Base-by-base conservation (phyloP, 768 basidiomycete species). In the Arthromyces matolae region DNA sequence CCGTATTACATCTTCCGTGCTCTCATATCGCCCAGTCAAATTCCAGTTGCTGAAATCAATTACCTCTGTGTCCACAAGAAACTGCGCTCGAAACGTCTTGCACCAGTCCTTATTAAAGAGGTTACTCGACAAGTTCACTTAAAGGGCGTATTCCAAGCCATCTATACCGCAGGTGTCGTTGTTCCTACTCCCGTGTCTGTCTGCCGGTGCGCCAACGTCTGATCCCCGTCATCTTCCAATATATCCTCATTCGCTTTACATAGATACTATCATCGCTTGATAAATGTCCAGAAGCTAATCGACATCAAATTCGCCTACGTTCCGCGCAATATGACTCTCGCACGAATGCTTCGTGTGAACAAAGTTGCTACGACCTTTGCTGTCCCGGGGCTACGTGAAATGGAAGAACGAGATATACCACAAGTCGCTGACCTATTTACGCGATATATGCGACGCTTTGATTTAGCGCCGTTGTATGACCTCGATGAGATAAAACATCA, bases 31-130 rank as follows among this genome's bases (percentile, higher is more conserved):
- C 39, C 19, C 55, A 58, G 49, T 28, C 51, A 73, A 5, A 76
- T 98, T 60, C 70, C 67, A 23, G 81, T 83, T 33, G 84, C 84
- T 63, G 96, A 98, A 67, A 94, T 99, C 71, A 99, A 98, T 66
- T 98, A 90, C 68, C 85, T 99, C 41, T 95, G 93, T 59, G 84
- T 97, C 1, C 94, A 96, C 78, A 99, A 99, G 73, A 97, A 96
- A 67, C 71, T 98, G 28, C 86, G 96, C 14, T 89, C 92, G 0
- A 97, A 97, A 64, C 87, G 96, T 32, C 73, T 98, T 19, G 86
- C 96, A 0, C 96, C 96, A 0, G 90, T 98, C 10, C 77, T 99
- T 41, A 98, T 99, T 70, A 96, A 96, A 64, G 96, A 99, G 62
- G 87, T 98, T 20, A 98, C 96, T 0, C 78, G 96, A 18, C 90